Evolutionary conservation across 176 grass and related monocot genomes (phyloP).

Genomic region (Raddia distichophylla): DNA sequence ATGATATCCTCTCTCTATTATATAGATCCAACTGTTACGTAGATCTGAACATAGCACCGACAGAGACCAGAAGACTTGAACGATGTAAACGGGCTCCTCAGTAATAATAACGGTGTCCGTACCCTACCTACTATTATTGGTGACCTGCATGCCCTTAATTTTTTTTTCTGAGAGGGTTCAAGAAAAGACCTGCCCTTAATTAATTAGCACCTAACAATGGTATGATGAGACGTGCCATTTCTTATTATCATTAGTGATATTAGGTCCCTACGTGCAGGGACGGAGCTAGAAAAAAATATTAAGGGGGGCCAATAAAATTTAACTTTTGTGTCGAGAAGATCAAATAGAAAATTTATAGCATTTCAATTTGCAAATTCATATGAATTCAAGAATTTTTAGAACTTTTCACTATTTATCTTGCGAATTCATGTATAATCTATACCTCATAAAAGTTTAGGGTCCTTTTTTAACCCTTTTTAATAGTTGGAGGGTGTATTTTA

Average conservation of each 20-base stretch:
- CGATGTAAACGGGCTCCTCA: neutral
- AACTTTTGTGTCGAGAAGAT: no score
- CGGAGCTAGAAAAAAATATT: no score
- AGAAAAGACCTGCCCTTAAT: neutral
- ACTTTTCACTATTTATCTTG: no score
- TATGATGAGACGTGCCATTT: conserved; percentile 14
- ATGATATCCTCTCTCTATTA: neutral
- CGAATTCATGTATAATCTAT: no score
- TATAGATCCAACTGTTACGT: neutral
- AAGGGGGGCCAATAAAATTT: no score
- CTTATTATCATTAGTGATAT: neutral
- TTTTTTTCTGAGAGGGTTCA: no score
- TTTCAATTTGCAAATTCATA: no score
- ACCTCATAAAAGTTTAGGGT: no score
- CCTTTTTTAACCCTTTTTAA: no score
- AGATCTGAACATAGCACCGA: neutral
- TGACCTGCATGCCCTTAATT: conserved; percentile 20
- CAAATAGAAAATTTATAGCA: no score
- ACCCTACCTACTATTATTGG: conserved; percentile 27
- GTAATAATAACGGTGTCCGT: conserved; percentile 26
- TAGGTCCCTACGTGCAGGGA: neutral
- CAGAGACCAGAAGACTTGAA: conserved; percentile 11
- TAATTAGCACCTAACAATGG: conserved; percentile 44
- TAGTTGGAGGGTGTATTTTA: no score
- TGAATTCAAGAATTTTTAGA: no score